A percentile compares a stretch with the other conserved stretches of the same genome.
phyloP scores from a whole-genome alignment of 2,329 filamentous ascomycete genomes.

The Escovopsis sp. region DNA sequence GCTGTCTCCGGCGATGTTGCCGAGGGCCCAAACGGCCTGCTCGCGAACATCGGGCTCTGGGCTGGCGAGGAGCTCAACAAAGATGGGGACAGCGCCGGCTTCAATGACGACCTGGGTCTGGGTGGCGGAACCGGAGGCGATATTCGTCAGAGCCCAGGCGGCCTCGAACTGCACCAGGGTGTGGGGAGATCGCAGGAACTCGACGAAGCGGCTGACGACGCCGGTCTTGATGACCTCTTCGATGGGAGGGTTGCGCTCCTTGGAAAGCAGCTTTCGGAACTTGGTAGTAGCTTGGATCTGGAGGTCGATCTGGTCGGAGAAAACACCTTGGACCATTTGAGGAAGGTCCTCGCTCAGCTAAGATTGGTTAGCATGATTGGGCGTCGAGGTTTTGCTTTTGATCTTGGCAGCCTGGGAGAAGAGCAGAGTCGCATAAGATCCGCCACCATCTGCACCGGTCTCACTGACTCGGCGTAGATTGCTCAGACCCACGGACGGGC shows the following conservation, averaged over 20 bases:
- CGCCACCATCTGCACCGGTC: too few species aligned
- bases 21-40: conserved; percentile 95
- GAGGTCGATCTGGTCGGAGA: conserved; percentile 95
- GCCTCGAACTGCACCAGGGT: conserved; percentile 98
- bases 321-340: conserved; percentile 94
- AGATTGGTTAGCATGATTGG: background rate
- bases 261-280: conserved; percentile 94
- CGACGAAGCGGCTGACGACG: conserved; percentile 92
- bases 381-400: background rate
- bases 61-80: conserved; percentile 88
- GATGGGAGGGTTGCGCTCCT: conserved; percentile 97
- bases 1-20: conserved; percentile 98
- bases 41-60: conserved; percentile 96
- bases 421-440: too few species aligned
- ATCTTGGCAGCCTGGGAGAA: conserved; percentile 1
- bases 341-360: conserved; percentile 96
- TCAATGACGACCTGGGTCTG: conserved; percentile 99
- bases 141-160: conserved; percentile 98
- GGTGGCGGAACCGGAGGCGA: conserved; percentile 89
- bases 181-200: conserved; percentile 94
- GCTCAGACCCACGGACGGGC: too few species aligned
- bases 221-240: conserved; percentile 99
- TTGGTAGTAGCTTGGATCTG: conserved; percentile 97
- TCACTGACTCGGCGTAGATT: too few species aligned
- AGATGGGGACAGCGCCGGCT: conserved; percentile 94